Percentiles rank a stretch among this genome's conserved stretches.
Evolutionary conservation across 2,329 filamentous ascomycete species (phyloP).

Genomic region (Cladosporium austrohemisphaericum): DNA sequence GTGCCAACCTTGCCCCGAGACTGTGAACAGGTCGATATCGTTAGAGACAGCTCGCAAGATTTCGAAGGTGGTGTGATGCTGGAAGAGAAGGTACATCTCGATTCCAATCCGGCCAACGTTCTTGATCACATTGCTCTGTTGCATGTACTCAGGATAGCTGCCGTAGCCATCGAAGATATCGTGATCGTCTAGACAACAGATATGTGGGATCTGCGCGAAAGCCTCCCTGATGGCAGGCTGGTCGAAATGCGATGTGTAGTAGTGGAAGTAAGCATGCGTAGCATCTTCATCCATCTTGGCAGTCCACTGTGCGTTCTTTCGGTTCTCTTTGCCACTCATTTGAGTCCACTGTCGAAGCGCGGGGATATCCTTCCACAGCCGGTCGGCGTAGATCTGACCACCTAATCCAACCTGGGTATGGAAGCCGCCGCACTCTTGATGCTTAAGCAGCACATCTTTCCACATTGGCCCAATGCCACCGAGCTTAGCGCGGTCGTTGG

Average conservation of each 20-base stretch:
- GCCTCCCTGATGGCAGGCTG: slow-evolving; percentile 91
- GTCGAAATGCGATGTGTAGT: slow-evolving; percentile 97
- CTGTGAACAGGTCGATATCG: slow-evolving; percentile 89
- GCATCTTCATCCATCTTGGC: slow-evolving; percentile 94
- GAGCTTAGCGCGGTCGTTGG: slow-evolving; percentile 77
- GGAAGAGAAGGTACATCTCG: slow-evolving; percentile 97
- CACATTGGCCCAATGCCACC: slow-evolving; percentile 95
- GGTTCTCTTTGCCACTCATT: slow-evolving; percentile 86
- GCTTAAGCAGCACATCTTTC: slow-evolving; percentile 98
- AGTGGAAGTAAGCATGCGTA: slow-evolving; percentile 95
- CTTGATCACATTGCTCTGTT: slow-evolving; percentile 95
- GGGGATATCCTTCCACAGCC: slow-evolving; percentile 94
- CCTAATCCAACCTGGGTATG: slow-evolving; percentile 89
- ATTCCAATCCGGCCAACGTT: slow-evolving; percentile 94
- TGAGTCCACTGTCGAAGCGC: slow-evolving; percentile 91
- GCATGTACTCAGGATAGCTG: slow-evolving; percentile 97
- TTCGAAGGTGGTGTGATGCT: slow-evolving; percentile 94
- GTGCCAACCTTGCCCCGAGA: slow-evolving; percentile 97
- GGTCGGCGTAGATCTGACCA: slow-evolving; percentile 91
- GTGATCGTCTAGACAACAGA: slow-evolving; percentile 91
- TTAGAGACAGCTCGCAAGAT: slow-evolving; percentile 84
- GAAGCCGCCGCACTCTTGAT: slow-evolving; percentile 92
- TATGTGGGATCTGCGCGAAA: slow-evolving; percentile 93
- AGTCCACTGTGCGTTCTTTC: slow-evolving; percentile 88
- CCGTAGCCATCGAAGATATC: slow-evolving; percentile 98